A percentile compares a stretch with the other conserved stretches of the same genome.
These are phyloP conservation scores for Vararia minispora DNA, from an alignment of 768 basidiomycete species.

Conservation along the genomic window DNA sequence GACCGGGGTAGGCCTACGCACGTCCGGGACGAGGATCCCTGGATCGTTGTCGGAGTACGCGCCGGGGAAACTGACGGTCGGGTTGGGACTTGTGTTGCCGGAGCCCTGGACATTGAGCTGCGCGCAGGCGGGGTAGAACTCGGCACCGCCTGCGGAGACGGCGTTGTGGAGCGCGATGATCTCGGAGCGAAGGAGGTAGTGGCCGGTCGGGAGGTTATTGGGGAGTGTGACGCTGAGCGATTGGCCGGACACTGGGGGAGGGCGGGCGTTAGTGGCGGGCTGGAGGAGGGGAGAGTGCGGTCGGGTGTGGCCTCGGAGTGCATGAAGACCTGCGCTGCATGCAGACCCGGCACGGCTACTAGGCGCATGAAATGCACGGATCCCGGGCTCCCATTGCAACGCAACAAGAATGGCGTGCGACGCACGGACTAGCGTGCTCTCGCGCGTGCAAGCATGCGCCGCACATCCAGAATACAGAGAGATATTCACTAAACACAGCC, in stretches of 20 bases:
- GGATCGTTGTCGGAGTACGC: conserved; percentile 62
- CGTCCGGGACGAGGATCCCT: conserved; percentile 52
- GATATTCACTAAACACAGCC: conserved; percentile 18
- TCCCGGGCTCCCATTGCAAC: no score
- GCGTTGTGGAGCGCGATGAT: conserved; percentile 71
- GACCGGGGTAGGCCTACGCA: conserved; percentile 13
- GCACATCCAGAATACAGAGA: background rate
- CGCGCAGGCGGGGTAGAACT: conserved; percentile 71
- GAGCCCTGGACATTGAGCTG: conserved; percentile 43
- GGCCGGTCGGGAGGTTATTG: conserved; percentile 46
- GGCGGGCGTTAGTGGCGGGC: conserved; percentile 1
- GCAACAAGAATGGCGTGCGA: no score
- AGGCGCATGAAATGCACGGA: no score
- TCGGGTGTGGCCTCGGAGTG: no score
- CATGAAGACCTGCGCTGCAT: background rate
- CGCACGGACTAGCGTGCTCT: no score
- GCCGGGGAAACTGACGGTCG: conserved; percentile 60
- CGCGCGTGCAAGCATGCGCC: no score
- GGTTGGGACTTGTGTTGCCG: conserved; percentile 37
- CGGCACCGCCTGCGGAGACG: conserved; percentile 45
- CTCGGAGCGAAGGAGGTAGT: conserved; percentile 71
- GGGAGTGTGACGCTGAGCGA: conserved; percentile 22
- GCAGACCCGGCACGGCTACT: no score
- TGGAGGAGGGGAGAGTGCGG: background rate
- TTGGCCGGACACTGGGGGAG: conserved; percentile 15